Percentiles rank a stretch among this genome's conserved stretches.
phyloP scores from a whole-genome alignment of 352 stramenopile species.

The Globisporangium irregulare region DNA sequence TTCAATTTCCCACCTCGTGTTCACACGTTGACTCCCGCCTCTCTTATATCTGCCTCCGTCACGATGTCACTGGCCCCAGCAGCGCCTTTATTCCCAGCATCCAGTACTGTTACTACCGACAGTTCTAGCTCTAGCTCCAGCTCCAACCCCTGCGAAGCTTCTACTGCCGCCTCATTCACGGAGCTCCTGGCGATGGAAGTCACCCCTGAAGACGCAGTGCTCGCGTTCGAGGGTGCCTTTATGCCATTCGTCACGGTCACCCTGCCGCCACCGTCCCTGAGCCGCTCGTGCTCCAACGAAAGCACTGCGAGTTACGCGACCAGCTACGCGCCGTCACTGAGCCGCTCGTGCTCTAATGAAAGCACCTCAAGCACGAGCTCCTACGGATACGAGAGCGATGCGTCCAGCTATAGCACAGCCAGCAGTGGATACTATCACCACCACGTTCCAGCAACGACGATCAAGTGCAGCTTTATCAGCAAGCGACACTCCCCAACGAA shows the following conservation, averaged over 20 bases:
- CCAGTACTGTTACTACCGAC: background rate
- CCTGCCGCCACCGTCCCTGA: background rate
- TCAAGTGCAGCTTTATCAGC: background rate
- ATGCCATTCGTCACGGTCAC: conserved; percentile 8
- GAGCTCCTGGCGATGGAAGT: conserved; percentile 8
- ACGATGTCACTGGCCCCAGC: conserved; percentile 15
- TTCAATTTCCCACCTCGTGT: conserved; percentile 12
- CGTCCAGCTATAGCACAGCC: background rate
- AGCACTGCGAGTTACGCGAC: background rate
- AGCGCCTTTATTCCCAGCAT: conserved; percentile 14
- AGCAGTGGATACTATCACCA: conserved; percentile 5
- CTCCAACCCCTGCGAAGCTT: background rate
- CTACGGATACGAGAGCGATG: conserved; percentile 9
- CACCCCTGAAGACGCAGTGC: background rate
- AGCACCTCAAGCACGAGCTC: background rate
- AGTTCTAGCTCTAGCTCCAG: background rate
- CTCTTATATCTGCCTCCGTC: background rate
- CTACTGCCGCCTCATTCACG: background rate
- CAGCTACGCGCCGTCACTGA: background rate
- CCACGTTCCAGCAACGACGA: background rate
- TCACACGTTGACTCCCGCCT: conserved; percentile 13
- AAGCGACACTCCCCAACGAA: conserved; percentile 8
- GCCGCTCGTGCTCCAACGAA: conserved; percentile 4
- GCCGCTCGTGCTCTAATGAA: no score
- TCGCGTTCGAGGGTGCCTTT: conserved; percentile 6